Evolutionary conservation across 352 stramenopile species (phyloP).

Genomic region (Phytophthora pluvialis): DNA sequence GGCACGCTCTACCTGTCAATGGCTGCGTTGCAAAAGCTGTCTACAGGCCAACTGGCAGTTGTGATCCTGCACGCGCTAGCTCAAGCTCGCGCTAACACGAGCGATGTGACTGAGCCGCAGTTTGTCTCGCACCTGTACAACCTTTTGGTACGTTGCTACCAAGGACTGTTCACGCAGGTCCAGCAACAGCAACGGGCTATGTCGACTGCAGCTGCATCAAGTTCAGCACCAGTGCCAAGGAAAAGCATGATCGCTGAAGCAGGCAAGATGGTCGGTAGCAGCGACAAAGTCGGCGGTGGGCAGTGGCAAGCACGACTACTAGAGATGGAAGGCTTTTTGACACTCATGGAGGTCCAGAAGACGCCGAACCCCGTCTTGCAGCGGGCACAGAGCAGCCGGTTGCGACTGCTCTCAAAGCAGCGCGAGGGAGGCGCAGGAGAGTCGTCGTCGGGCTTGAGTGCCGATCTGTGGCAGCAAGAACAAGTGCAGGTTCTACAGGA

Average conservation of each 20-base stretch:
- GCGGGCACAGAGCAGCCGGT: slow-evolving; percentile 26
- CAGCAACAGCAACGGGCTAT: slow-evolving; percentile 14
- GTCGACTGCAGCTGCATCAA: not conserved
- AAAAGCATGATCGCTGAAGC: slow-evolving; percentile 4
- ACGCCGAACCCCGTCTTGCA: not conserved
- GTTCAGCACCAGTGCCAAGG: not conserved
- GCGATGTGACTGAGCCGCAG: slow-evolving; percentile 51
- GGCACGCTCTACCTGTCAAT: slow-evolving; percentile 44
- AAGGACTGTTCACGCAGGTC: slow-evolving; percentile 52
- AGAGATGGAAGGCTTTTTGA: slow-evolving; percentile 67
- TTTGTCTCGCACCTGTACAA: slow-evolving; percentile 62
- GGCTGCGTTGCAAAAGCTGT: slow-evolving; percentile 43
- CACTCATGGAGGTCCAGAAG: slow-evolving; percentile 25
- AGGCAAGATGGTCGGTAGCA: not conserved
- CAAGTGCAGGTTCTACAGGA: slow-evolving; percentile 54
- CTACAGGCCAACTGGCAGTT: slow-evolving; percentile 58
- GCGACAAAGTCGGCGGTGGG: not conserved
- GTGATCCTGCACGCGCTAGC: slow-evolving; percentile 62
- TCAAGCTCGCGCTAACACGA: slow-evolving; percentile 32
- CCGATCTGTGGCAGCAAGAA: slow-evolving; percentile 47
- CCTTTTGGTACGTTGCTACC: slow-evolving; percentile 66
- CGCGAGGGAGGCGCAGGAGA: slow-evolving; percentile 14
- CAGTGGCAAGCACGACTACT: slow-evolving; percentile 53
- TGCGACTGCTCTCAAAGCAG: slow-evolving; percentile 36
- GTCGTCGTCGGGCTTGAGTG: slow-evolving; percentile 15